Conservation (phyloP, 2,329 filamentous ascomycete species). For the Cladosporium sp. region DNA sequence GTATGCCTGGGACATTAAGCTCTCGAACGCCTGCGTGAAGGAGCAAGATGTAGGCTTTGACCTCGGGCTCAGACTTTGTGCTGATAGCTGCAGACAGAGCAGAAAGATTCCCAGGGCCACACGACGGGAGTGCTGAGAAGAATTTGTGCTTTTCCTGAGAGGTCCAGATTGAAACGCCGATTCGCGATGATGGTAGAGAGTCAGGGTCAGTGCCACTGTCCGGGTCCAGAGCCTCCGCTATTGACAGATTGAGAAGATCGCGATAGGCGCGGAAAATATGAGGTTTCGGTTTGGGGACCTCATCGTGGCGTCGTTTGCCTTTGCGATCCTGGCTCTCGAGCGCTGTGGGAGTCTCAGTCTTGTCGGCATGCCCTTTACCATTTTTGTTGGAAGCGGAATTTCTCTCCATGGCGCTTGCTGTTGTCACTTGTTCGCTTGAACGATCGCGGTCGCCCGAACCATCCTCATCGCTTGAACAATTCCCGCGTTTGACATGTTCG, state of each 20-base stretch:
- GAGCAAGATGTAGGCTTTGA: conserved; percentile 61
- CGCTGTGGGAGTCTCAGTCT: neutral
- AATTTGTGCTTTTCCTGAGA: conserved; percentile 62
- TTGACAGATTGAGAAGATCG: conserved; percentile 50
- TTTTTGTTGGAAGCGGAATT: neutral
- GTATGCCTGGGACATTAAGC: conserved; percentile 31
- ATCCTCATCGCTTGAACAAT: neutral
- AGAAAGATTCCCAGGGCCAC: conserved; percentile 57
- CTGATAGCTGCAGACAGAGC: conserved; percentile 58
- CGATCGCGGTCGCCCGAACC: too few relatives aligned
- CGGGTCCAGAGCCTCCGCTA: conserved; percentile 39
- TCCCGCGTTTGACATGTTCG: neutral
- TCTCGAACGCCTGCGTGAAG: conserved; percentile 48
- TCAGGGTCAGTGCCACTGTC: neutral
- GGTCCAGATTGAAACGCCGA: conserved; percentile 68
- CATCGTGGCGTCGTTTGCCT: neutral
- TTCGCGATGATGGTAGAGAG: conserved; percentile 43
- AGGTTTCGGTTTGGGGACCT: neutral
- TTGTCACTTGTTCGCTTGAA: too few relatives aligned
- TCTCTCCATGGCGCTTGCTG: neutral
- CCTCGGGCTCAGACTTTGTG: conserved; percentile 69
- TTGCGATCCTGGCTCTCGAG: neutral
- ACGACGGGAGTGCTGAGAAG: conserved; percentile 58
- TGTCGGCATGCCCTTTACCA: neutral
- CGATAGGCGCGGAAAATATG: conserved; percentile 33